Percentiles rank a stretch among this genome's conserved stretches.
phyloP scores from a whole-genome alignment of 2,329 filamentous ascomycete species.

The Verticillium nonalfalfae region DNA sequence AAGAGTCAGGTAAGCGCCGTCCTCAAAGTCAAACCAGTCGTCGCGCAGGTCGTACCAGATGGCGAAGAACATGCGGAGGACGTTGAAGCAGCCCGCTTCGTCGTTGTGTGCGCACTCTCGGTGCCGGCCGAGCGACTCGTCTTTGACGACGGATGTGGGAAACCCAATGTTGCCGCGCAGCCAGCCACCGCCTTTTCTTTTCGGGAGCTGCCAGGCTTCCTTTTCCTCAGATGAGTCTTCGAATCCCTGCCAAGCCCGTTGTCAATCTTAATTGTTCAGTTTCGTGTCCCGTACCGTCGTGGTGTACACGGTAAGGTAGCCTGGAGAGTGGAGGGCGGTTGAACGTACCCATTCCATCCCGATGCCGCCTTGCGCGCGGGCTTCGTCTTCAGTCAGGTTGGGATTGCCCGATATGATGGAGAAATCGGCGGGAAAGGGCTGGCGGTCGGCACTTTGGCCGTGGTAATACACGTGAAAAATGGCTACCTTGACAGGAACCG shows the following conservation, averaged over 20 bases:
- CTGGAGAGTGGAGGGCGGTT: neutral
- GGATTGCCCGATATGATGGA: neutral
- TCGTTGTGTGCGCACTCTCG: neutral
- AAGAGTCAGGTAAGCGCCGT: conserved; percentile 1
- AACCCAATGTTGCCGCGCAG: conserved; percentile 1
- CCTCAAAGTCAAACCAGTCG: conserved; percentile 1
- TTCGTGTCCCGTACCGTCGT: too few relatives aligned
- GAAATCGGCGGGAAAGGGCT: conserved; percentile 1
- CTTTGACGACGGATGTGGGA: conserved; percentile 1
- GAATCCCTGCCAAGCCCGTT: neutral
- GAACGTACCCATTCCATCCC: neutral
- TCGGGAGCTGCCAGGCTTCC: conserved; percentile 1
- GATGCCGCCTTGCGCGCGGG: neutral
- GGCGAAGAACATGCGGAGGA: conserved; percentile 1
- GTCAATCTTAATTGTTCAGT: too few relatives aligned
- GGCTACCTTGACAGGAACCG: conserved; percentile 1
- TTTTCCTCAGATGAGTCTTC: conserved; percentile 1
- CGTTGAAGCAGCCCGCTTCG: conserved; percentile 1
- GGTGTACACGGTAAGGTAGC: too few relatives aligned
- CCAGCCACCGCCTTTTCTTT: conserved; percentile 1
- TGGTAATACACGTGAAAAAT: conserved; percentile 2
- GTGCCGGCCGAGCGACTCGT: neutral
- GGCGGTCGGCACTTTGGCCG: neutral
- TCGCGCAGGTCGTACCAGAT: conserved; percentile 2
- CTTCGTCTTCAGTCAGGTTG: neutral